Evolutionary conservation across 208 protist genomes (phyloP).

Genomic region (Acanthamoeba sp.): DNA sequence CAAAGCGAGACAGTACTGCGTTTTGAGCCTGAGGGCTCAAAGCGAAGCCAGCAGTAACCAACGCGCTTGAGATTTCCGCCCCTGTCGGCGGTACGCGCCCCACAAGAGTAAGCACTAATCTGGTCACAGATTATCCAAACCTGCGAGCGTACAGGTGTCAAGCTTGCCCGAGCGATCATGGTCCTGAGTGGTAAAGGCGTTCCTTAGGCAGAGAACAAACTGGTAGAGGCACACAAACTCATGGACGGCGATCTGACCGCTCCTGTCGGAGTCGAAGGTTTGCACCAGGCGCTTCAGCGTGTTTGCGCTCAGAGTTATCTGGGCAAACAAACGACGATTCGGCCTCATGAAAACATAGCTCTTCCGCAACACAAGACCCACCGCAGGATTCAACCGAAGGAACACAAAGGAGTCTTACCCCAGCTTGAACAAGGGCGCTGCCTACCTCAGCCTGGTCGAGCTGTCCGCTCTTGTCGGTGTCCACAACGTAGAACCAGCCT

Average conservation of each 20-base stretch:
- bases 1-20: background rate
- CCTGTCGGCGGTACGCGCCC: background rate
- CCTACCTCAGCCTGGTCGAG: background rate
- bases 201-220: background rate
- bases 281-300: constrained; percentile 25
- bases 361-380: background rate
- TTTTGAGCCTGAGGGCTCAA: background rate
- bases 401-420: background rate
- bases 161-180: constrained; percentile 33
- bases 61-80: background rate
- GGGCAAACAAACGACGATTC: too few species aligned
- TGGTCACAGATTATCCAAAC: too few species aligned
- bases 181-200: background rate
- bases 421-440: background rate
- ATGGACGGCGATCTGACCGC: background rate
- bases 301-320: background rate
- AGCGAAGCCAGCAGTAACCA: background rate
- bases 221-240: constrained; percentile 55
- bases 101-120: too few species aligned
- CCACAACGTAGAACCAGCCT: background rate
- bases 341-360: background rate
- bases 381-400: background rate
- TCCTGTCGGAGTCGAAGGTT: constrained; percentile 12
- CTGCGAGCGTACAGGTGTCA: background rate
- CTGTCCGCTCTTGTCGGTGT: constrained; percentile 26